Conservation (phyloP, 1,284 basidiomycete genomes). For the Malassezia caprae region DNA sequence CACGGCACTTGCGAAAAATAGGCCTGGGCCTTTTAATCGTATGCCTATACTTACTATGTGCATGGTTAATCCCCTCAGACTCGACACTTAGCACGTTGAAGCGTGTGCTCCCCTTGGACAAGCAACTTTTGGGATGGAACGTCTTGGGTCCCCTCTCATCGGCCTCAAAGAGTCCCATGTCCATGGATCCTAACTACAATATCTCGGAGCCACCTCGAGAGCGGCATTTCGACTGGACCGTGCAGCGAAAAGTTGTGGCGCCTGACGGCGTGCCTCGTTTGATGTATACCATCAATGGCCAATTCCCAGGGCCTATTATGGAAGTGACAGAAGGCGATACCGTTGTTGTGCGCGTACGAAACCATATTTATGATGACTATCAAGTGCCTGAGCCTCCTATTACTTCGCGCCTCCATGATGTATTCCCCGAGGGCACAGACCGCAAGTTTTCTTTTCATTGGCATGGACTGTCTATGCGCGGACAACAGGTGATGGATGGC, state of each 20-base stretch:
- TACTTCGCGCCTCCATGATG: background rate
- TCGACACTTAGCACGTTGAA: background rate
- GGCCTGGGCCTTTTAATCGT: background rate
- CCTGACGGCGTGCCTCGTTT: constrained; percentile 32
- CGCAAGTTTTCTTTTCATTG: constrained; percentile 26
- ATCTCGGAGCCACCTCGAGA: constrained; percentile 9
- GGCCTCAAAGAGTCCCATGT: background rate
- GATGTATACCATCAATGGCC: constrained; percentile 33
- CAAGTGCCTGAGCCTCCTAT: constrained; percentile 1
- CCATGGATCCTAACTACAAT: background rate
- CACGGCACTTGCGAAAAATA: background rate
- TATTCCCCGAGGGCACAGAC: constrained; percentile 6
- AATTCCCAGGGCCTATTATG: constrained; percentile 33
- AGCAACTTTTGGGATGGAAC: background rate
- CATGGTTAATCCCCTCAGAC: background rate
- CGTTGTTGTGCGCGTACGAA: constrained; percentile 33
- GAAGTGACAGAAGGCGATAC: constrained; percentile 39
- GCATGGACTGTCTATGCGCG: constrained; percentile 43
- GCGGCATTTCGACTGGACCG: constrained; percentile 25
- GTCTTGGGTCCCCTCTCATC: background rate
- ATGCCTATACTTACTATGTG: background rate
- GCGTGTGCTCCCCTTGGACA: background rate
- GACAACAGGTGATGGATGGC: constrained; percentile 35
- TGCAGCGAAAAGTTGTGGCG: constrained; percentile 22
- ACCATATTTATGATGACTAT: constrained; percentile 20